Conservation (phyloP, 2,329 filamentous ascomycete species). For the Corynespora cassiicola region DNA sequence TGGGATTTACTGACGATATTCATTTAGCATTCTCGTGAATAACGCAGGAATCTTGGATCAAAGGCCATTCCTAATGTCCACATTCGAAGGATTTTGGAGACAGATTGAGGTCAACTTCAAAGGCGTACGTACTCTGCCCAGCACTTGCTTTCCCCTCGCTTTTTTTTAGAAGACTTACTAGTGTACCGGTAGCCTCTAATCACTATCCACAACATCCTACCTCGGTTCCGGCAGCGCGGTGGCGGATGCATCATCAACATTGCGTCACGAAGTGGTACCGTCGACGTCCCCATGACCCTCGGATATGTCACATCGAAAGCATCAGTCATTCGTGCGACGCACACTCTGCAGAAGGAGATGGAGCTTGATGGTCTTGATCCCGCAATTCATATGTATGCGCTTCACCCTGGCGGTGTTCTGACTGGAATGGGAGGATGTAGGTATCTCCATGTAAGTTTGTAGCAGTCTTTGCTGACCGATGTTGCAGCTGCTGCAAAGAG, state of each 20-base stretch:
- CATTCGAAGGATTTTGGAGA: conserved; percentile 32
- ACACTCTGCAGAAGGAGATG: conserved; percentile 39
- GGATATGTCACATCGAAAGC: conserved; percentile 37
- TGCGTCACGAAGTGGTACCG: conserved; percentile 32
- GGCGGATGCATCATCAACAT: conserved; percentile 40
- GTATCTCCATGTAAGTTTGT: conserved; percentile 6
- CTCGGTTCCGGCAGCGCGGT: conserved; percentile 28
- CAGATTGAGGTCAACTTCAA: conserved; percentile 43
- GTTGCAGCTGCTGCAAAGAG: conserved; percentile 21
- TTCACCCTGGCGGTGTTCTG: conserved; percentile 39
- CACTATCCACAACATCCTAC: conserved; percentile 30
- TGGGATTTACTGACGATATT: not conserved
- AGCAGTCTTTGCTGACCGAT: conserved; percentile 8
- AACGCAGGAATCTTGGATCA: conserved; percentile 36
- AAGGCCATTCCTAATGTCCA: conserved; percentile 33
- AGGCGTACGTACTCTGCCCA: conserved; percentile 15
- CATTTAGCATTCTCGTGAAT: conserved; percentile 29
- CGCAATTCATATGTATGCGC: conserved; percentile 33
- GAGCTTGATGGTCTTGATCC: conserved; percentile 33
- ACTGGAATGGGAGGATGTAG: conserved; percentile 34
- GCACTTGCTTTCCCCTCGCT: not conserved
- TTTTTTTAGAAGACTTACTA: not conserved
- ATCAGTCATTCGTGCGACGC: conserved; percentile 34
- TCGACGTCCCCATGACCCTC: conserved; percentile 39
- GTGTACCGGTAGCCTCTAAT: conserved; percentile 23